Percentiles rank a stretch among this genome's conserved stretches.
phyloP scores from a whole-genome alignment of 169 alveolate species.

The Pseudocohnilembus persalinus region DNA sequence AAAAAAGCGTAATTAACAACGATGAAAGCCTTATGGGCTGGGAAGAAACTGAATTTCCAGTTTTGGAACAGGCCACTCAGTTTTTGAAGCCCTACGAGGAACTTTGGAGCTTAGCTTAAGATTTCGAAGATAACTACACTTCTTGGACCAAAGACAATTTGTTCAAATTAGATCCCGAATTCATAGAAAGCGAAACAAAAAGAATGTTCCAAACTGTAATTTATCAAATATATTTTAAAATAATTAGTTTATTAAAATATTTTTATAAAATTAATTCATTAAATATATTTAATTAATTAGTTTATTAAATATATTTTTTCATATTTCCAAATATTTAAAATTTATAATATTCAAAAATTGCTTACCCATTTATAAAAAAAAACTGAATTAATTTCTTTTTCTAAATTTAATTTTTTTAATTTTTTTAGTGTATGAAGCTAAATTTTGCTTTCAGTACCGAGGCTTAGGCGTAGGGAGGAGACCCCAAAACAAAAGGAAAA shows the following conservation, averaged over 20 bases:
- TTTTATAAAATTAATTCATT: too few species aligned
- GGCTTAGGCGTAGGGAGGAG: background rate
- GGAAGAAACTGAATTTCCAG: constrained; percentile 61
- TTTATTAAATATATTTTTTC: too few species aligned
- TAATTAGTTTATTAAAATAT: too few species aligned
- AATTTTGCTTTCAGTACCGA: constrained; percentile 1
- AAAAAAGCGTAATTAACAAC: background rate
- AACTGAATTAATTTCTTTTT: too few species aligned
- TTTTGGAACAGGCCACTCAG: constrained; percentile 58
- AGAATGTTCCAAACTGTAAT: constrained; percentile 35
- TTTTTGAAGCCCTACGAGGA: constrained; percentile 72
- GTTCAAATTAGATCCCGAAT: constrained; percentile 69
- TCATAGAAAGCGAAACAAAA: constrained; percentile 69
- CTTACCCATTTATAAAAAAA: too few species aligned
- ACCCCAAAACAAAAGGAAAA: constrained; percentile 54
- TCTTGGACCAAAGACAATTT: constrained; percentile 40
- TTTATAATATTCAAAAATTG: too few species aligned
- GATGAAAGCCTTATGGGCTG: constrained; percentile 40
- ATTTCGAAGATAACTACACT: constrained; percentile 29
- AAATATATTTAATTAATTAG: too few species aligned
- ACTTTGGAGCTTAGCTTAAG: constrained; percentile 66
- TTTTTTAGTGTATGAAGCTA: constrained; percentile 54
- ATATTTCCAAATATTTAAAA: too few species aligned
- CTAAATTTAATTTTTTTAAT: too few species aligned
- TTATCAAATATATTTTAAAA: too few species aligned